Conservation (phyloP, 495 filamentous ascomycete genomes). For the Daldinia caldariorum region DNA sequence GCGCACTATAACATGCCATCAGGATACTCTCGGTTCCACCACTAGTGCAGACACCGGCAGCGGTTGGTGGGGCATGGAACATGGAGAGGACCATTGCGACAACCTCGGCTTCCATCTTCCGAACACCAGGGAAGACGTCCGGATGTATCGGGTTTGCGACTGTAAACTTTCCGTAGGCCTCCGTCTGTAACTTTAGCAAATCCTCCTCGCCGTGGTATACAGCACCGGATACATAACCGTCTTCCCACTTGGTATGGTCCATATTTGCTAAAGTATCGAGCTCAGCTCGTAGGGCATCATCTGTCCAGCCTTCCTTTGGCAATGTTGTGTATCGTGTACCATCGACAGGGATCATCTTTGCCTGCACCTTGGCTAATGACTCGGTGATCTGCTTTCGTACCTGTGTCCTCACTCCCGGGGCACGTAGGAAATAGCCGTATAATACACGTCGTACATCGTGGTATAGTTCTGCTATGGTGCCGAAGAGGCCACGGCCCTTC, state of each 20-base stretch:
- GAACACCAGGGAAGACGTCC: slow-evolving; percentile 95
- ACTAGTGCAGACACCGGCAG: slow-evolving; percentile 88
- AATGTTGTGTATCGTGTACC: slow-evolving; percentile 78
- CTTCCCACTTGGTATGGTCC: slow-evolving; percentile 97
- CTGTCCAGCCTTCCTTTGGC: slow-evolving; percentile 85
- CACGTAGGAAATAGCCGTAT: slow-evolving; percentile 86
- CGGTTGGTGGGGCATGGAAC: slow-evolving; percentile 88
- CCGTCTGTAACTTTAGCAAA: slow-evolving; percentile 83
- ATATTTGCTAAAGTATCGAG: slow-evolving; percentile 80
- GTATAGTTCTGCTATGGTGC: slow-evolving; percentile 78
- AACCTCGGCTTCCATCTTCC: slow-evolving; percentile 99
- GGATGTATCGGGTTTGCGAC: slow-evolving; percentile 99
- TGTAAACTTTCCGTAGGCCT: slow-evolving; percentile 91
- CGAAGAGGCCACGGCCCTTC: slow-evolving; percentile 86
- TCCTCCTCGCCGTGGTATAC: slow-evolving; percentile 95
- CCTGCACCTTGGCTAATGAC: slow-evolving; percentile 76
- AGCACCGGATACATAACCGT: slow-evolving; percentile 91
- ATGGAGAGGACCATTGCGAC: slow-evolving; percentile 93
- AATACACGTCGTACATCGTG: slow-evolving; percentile 70
- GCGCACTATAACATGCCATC: slow-evolving; percentile 88
- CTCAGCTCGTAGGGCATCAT: slow-evolving; percentile 81
- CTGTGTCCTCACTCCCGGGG: slow-evolving; percentile 82
- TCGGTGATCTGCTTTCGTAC: slow-evolving; percentile 85
- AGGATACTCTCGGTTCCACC: slow-evolving; percentile 97
- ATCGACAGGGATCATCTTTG: slow-evolving; percentile 80